A percentile compares a stretch with the other conserved stretches of the same genome.
Evolutionary conservation across 2,329 filamentous ascomycete genomes (phyloP).

Genomic region (Zymoseptoria pseudotritici): DNA sequence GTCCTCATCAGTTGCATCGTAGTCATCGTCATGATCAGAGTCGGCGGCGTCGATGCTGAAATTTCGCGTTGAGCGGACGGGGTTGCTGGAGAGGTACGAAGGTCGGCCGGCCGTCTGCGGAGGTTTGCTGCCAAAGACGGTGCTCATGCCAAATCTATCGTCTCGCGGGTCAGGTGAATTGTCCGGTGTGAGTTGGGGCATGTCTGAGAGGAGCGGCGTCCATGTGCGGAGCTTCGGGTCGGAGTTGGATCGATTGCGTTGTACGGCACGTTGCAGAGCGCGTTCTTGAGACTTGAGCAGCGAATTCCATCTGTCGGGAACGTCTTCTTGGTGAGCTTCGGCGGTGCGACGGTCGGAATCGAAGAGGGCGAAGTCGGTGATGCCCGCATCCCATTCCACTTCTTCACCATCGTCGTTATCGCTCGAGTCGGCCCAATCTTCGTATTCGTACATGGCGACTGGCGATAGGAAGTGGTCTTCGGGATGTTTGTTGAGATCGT

Average conservation of each 20-base stretch:
- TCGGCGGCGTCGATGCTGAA: conserved; percentile 2
- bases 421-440: conserved; percentile 24
- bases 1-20: conserved; percentile 10
- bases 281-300: conserved; percentile 21
- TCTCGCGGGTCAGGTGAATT: conserved; percentile 25
- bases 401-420: conserved; percentile 22
- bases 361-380: conserved; percentile 30
- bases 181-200: conserved; percentile 28
- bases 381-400: conserved; percentile 28
- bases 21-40: conserved; percentile 9
- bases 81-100: conserved; percentile 14
- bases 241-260: conserved; percentile 16
- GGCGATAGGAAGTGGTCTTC: conserved; percentile 27
- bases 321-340: conserved; percentile 16
- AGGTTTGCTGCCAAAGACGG: not conserved
- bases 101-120: conserved; percentile 3
- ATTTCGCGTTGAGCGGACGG: conserved; percentile 3
- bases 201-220: conserved; percentile 16
- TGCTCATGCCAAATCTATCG: conserved; percentile 21
- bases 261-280: conserved; percentile 20
- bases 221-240: conserved; percentile 8
- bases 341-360: conserved; percentile 21
- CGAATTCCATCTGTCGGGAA: conserved; percentile 21
- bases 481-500: conserved; percentile 26
- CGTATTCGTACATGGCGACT: conserved; percentile 23